These are phyloP conservation scores for Geoglossum cookeanum DNA, from an alignment of 2,329 filamentous ascomycete genomes.

Conservation along the genomic window DNA sequence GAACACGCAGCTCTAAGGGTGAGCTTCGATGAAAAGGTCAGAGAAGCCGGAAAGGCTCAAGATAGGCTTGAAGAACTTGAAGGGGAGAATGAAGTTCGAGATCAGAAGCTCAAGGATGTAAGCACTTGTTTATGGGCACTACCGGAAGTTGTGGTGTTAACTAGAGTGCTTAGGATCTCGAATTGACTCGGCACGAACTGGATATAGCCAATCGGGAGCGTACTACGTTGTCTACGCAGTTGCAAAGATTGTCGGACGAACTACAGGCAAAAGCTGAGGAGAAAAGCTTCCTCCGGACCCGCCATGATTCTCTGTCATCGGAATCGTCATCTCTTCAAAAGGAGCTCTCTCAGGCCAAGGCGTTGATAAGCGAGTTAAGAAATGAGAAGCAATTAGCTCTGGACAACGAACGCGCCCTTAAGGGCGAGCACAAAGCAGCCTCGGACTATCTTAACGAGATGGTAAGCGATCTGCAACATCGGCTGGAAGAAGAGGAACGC, in stretches of 20 bases:
- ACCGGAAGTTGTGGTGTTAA: slow-evolving; percentile 17
- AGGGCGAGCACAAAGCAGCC: slow-evolving; percentile 33
- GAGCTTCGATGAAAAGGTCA: slow-evolving; percentile 18
- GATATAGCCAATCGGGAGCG: slow-evolving; percentile 27
- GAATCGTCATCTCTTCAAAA: slow-evolving; percentile 49
- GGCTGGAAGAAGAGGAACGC: slow-evolving; percentile 47
- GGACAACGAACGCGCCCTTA: slow-evolving; percentile 41
- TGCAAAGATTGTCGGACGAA: slow-evolving; percentile 39
- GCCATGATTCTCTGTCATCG: slow-evolving; percentile 45
- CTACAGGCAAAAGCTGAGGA: slow-evolving; percentile 38
- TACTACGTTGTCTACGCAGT: slow-evolving; percentile 22
- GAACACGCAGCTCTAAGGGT: slow-evolving; percentile 25
- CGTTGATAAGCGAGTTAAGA: slow-evolving; percentile 28
- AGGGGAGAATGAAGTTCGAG: neutral
- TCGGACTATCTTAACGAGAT: slow-evolving; percentile 37
- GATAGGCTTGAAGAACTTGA: neutral
- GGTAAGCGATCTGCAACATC: slow-evolving; percentile 40
- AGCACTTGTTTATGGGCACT: neutral
- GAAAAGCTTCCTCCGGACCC: slow-evolving; percentile 48
- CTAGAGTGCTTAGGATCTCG: slow-evolving; percentile 20
- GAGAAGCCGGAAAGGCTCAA: neutral
- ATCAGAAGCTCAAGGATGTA: slow-evolving; percentile 2
- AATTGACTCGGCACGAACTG: slow-evolving; percentile 23
- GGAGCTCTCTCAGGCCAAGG: slow-evolving; percentile 33
- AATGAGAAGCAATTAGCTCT: slow-evolving; percentile 37